A percentile compares a stretch with the other conserved stretches of the same genome.
Evolutionary conservation across 371 early-diverging fungal genomes (phyloP).

Genomic region (Chytridiales sp.): DNA sequence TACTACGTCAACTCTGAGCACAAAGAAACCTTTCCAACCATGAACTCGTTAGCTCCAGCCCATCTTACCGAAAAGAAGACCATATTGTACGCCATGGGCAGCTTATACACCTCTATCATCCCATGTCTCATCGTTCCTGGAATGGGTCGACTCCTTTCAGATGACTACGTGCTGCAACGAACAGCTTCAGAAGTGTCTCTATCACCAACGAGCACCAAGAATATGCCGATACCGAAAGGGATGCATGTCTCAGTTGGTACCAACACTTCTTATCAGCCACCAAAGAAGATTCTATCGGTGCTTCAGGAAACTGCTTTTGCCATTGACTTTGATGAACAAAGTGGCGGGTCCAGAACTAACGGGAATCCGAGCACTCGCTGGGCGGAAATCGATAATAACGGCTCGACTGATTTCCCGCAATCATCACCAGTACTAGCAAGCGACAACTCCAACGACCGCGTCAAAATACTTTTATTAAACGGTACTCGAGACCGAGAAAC

Average conservation of each 20-base stretch:
- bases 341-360: background rate
- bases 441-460: background rate
- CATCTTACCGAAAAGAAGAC: conserved; percentile 55
- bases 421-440: too few relatives aligned
- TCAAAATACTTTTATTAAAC: conserved; percentile 69
- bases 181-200: too few relatives aligned
- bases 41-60: conserved; percentile 60
- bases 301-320: background rate
- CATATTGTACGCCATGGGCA: conserved; percentile 69
- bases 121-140: conserved; percentile 69
- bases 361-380: background rate
- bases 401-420: background rate
- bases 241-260: too few relatives aligned
- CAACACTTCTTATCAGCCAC: background rate
- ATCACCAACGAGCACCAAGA: too few relatives aligned
- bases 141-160: conserved; percentile 63
- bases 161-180: conserved; percentile 10
- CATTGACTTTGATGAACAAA: background rate
- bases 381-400: background rate
- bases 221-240: too few relatives aligned
- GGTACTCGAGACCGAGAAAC: conserved; percentile 72
- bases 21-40: conserved; percentile 65
- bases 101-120: conserved; percentile 71
- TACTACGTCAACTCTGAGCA: conserved; percentile 71
- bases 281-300: background rate